Evolutionary conservation across 2,329 filamentous ascomycete genomes (phyloP).

Genomic region (Penicillium decumbens): DNA sequence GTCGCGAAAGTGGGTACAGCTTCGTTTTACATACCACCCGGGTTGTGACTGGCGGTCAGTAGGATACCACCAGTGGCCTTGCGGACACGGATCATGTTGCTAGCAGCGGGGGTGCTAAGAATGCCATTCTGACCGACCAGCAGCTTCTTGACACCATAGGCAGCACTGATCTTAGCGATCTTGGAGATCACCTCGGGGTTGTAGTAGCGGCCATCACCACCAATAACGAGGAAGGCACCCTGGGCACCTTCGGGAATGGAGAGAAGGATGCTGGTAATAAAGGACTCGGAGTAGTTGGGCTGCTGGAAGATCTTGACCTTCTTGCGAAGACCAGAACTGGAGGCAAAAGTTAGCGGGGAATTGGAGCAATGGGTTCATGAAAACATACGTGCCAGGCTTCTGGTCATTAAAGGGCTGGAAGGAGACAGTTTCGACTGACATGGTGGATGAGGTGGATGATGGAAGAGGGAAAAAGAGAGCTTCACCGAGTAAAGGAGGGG

Average conservation of each 20-base stretch:
- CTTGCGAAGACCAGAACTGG: conserved; percentile 93
- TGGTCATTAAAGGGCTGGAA: conserved; percentile 88
- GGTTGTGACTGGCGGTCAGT: conserved; percentile 96
- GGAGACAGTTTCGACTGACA: conserved; percentile 74
- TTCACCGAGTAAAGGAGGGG: conserved; percentile 27
- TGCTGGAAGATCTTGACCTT: conserved; percentile 98
- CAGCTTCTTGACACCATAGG: conserved; percentile 98
- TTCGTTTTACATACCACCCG: conserved; percentile 66
- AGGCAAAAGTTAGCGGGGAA: conserved; percentile 16
- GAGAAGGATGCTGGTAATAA: conserved; percentile 87
- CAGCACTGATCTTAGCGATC: conserved; percentile 94
- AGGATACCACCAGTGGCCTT: conserved; percentile 96
- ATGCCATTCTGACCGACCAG: conserved; percentile 95
- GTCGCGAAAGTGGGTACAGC: neutral
- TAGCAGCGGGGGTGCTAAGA: conserved; percentile 91
- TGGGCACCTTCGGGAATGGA: conserved; percentile 93
- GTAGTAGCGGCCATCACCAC: conserved; percentile 94
- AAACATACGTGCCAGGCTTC: conserved; percentile 95
- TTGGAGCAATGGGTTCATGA: neutral
- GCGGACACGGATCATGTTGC: conserved; percentile 89
- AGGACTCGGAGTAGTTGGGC: conserved; percentile 91
- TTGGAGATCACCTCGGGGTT: conserved; percentile 95
- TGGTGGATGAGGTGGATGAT: conserved; percentile 39
- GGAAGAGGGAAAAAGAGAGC: conserved; percentile 9
- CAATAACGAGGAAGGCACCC: conserved; percentile 88